These are phyloP conservation scores for Lactuca saligna DNA, from an alignment of 129 eudicot genomes.

Conservation along the genomic window DNA sequence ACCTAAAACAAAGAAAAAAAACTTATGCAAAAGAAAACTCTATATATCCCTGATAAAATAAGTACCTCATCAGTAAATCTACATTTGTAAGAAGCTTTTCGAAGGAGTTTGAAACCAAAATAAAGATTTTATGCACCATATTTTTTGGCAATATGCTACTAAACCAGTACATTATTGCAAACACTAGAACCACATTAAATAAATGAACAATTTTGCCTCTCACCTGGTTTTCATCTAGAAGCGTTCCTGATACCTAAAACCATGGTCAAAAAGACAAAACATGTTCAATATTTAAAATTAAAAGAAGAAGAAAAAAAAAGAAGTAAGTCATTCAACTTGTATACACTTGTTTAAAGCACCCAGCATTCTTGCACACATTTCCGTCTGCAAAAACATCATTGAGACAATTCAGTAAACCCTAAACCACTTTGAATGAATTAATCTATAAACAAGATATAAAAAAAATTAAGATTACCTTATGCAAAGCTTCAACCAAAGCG, in stretches of 20 bases:
- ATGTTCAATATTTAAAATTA: background rate
- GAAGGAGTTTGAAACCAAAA: too few species aligned
- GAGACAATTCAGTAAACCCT: slow-evolving; percentile 10
- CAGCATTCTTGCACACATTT: slow-evolving; percentile 91
- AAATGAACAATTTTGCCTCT: slow-evolving; percentile 31
- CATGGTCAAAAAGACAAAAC: slow-evolving; percentile 9
- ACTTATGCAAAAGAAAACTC: too few species aligned
- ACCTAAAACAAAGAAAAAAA: too few species aligned
- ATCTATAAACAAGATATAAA: background rate
- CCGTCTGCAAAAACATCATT: slow-evolving; percentile 55
- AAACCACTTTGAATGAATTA: background rate
- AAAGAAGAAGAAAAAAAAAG: too few species aligned
- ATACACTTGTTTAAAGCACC: slow-evolving; percentile 88
- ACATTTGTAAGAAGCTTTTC: too few species aligned
- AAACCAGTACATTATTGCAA: too few species aligned
- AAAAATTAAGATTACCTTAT: slow-evolving; percentile 50
- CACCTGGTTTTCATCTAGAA: slow-evolving; percentile 87
- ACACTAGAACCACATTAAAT: too few species aligned
- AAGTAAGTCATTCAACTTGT: slow-evolving; percentile 54
- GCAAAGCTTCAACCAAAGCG: slow-evolving; percentile 93
- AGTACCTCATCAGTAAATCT: too few species aligned
- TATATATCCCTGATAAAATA: too few species aligned
- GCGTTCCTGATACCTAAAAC: slow-evolving; percentile 75
- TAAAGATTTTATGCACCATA: too few species aligned
- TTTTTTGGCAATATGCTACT: too few species aligned